Evolutionary conservation across 495 filamentous ascomycete genomes (phyloP).

Genomic region (Letharia lupina): DNA sequence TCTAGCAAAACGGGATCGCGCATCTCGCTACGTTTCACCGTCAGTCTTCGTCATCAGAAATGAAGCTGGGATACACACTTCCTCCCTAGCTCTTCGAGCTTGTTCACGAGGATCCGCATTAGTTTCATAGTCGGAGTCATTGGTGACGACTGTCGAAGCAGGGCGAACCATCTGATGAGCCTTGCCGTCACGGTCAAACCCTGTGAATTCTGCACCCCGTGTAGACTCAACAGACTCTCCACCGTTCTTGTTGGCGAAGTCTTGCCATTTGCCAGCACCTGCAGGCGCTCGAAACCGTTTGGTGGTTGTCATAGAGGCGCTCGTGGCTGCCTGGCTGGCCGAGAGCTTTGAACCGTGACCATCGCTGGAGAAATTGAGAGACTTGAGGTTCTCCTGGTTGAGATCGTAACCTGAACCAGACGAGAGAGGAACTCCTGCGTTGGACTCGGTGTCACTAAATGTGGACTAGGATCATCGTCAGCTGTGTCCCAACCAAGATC

Average conservation of each 20-base stretch:
- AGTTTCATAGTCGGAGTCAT: background rate
- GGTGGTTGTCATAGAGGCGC: background rate
- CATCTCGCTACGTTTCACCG: background rate
- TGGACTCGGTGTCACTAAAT: background rate
- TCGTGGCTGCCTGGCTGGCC: background rate
- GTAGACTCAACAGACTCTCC: background rate
- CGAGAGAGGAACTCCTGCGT: constrained; percentile 4
- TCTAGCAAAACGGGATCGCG: background rate
- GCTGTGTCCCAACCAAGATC: background rate
- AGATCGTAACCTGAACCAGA: background rate
- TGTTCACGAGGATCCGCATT: background rate
- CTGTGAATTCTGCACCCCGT: constrained; percentile 15
- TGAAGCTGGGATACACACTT: background rate
- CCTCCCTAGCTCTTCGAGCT: background rate
- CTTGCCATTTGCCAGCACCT: constrained; percentile 6
- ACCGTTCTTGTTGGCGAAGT: background rate
- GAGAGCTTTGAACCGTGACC: background rate
- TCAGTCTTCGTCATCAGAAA: background rate
- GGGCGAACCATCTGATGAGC: constrained; percentile 13
- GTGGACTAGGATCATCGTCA: background rate
- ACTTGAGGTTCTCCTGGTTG: background rate
- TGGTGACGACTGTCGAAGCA: constrained; percentile 13
- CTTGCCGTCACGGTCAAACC: constrained; percentile 19
- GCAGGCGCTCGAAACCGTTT: background rate
- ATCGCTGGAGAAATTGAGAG: background rate